These are phyloP conservation scores for Sophora flavescens DNA, from an alignment of 306 rosid species.

Conservation along the genomic window DNA sequence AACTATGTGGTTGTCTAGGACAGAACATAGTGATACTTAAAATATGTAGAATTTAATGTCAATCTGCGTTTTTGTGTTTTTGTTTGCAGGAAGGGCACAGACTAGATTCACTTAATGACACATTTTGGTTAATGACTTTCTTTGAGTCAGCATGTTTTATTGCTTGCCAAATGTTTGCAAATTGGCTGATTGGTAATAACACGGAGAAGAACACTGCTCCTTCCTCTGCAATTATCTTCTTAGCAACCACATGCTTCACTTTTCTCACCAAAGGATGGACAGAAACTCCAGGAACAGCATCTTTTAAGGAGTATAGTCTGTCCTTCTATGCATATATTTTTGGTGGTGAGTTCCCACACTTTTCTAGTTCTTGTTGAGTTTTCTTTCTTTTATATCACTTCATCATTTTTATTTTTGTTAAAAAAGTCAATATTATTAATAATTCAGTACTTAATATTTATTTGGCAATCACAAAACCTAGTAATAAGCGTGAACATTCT, in stretches of 20 bases:
- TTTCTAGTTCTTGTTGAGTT: constrained; percentile 37
- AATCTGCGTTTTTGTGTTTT: constrained; percentile 35
- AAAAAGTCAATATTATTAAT: constrained; percentile 29
- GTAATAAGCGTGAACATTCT: constrained; percentile 14
- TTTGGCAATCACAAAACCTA: constrained; percentile 24
- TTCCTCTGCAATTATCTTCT: constrained; percentile 63
- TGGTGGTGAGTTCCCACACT: constrained; percentile 68
- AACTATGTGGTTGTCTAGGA: constrained; percentile 17
- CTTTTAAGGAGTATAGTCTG: constrained; percentile 71
- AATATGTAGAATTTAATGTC: constrained; percentile 32
- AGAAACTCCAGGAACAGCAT: constrained; percentile 59
- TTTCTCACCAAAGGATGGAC: constrained; percentile 70
- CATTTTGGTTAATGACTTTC: constrained; percentile 92
- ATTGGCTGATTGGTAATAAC: constrained; percentile 75
- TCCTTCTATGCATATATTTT: constrained; percentile 70
- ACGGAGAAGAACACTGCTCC: constrained; percentile 56
- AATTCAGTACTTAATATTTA: constrained; percentile 27
- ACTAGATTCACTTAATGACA: constrained; percentile 80
- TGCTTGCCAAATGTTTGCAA: constrained; percentile 88
- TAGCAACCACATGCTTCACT: constrained; percentile 69
- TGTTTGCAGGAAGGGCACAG: constrained; percentile 88
- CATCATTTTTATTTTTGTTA: not conserved
- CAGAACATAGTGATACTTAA: constrained; percentile 12
- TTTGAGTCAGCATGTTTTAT: constrained; percentile 81
- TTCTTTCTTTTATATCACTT: constrained; percentile 6